Conservation (phyloP, 768 basidiomycete genomes). For the Termitomyces sp. region DNA sequence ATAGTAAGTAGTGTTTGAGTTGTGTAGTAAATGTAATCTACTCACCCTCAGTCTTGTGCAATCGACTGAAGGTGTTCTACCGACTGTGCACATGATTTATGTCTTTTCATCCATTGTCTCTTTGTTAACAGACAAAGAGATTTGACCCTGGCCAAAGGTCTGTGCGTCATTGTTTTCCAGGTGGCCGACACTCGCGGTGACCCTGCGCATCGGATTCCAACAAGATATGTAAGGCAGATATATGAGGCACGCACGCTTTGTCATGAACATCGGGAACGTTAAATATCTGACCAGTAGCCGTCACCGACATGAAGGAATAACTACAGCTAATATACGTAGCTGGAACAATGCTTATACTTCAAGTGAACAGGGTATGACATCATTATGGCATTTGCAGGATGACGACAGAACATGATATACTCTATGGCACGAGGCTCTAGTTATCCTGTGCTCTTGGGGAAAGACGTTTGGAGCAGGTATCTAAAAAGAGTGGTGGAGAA, state of each 20-base stretch:
- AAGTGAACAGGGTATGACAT: constrained; percentile 3
- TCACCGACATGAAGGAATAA: constrained; percentile 20
- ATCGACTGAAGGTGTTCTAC: too few relatives aligned
- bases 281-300: constrained; percentile 25
- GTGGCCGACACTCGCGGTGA: too few relatives aligned
- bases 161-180: too few relatives aligned
- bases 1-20: too few relatives aligned
- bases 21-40: too few relatives aligned
- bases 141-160: too few relatives aligned
- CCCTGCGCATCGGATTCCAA: too few relatives aligned
- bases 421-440: background rate
- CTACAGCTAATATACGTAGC: too few relatives aligned
- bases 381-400: constrained; percentile 2
- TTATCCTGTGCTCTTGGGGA: background rate
- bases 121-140: too few relatives aligned
- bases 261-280: constrained; percentile 33
- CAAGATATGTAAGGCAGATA: background rate
- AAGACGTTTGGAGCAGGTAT: background rate
- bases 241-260: constrained; percentile 25
- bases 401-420: constrained; percentile 1
- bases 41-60: too few relatives aligned
- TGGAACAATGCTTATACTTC: background rate
- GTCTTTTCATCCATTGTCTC: too few relatives aligned
- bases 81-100: too few relatives aligned
- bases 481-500: background rate